These are phyloP conservation scores for Umbelopsis ramanniana DNA, from an alignment of 192 early-diverging fungal species.

Conservation along the genomic window DNA sequence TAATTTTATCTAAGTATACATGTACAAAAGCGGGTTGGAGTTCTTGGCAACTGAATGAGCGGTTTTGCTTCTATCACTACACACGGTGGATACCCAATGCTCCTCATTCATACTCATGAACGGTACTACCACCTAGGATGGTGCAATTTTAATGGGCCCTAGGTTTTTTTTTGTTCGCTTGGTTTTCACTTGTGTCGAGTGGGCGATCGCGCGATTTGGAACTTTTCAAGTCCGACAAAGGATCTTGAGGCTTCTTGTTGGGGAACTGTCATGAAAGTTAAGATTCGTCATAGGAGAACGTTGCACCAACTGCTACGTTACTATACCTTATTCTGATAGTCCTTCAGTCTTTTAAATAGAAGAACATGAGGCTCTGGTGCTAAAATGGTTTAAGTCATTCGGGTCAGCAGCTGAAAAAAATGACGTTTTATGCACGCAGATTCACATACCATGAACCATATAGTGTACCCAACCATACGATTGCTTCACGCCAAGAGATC, in stretches of 20 bases:
- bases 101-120: no score
- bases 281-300: background rate
- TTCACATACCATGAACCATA: slow-evolving; percentile 48
- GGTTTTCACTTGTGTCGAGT: no score
- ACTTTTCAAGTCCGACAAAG: no score
- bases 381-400: slow-evolving; percentile 14
- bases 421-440: background rate
- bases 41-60: no score
- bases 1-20: no score
- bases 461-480: slow-evolving; percentile 58
- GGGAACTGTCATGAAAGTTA: background rate
- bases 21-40: no score
- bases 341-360: slow-evolving; percentile 51
- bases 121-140: no score
- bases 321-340: slow-evolving; percentile 47
- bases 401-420: background rate
- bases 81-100: no score
- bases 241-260: background rate
- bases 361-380: slow-evolving; percentile 53
- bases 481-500: slow-evolving; percentile 49
- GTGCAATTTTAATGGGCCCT: no score
- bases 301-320: slow-evolving; percentile 2
- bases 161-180: no score
- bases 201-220: no score
- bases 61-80: no score